These are phyloP conservation scores for Eimeria necatrix DNA, from an alignment of 169 alveolate species.

Conservation along the genomic window DNA sequence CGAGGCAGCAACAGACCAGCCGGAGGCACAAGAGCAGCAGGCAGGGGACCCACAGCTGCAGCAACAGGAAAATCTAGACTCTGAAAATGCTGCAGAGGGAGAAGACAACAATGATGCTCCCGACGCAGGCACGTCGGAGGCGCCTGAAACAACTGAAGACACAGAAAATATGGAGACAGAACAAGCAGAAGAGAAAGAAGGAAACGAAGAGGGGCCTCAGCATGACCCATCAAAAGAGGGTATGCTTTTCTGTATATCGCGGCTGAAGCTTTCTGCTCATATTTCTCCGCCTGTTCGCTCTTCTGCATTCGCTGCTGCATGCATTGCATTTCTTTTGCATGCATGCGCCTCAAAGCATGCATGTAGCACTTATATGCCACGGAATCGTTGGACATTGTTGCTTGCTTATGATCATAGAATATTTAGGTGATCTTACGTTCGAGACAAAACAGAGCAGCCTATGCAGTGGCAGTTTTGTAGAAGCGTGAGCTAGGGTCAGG, in stretches of 20 bases:
- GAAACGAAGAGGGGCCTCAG: constrained; percentile 36
- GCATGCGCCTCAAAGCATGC: too few species aligned
- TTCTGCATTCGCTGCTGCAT: neutral
- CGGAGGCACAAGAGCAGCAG: neutral
- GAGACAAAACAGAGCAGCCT: too few species aligned
- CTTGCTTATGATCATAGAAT: too few species aligned
- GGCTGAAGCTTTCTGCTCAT: neutral
- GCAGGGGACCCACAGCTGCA: constrained; percentile 31
- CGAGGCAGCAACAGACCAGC: constrained; percentile 33
- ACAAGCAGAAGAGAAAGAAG: constrained; percentile 8
- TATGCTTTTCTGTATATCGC: neutral
- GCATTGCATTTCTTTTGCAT: too few species aligned
- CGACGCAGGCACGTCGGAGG: neutral
- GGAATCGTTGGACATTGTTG: too few species aligned
- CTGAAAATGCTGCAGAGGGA: constrained; percentile 52
- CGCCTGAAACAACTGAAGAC: neutral
- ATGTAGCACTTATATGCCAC: too few species aligned
- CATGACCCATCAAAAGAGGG: constrained; percentile 55
- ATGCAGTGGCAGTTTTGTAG: too few species aligned
- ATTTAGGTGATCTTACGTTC: too few species aligned
- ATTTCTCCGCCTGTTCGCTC: neutral
- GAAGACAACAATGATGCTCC: neutral
- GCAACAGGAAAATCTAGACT: constrained; percentile 60
- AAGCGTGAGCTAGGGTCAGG: too few species aligned
- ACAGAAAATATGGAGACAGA: constrained; percentile 4